A percentile compares a stretch with the other conserved stretches of the same genome.
Conservation (phyloP, 176 grass and related monocot genomes). For the Oryza australiensis region DNA sequence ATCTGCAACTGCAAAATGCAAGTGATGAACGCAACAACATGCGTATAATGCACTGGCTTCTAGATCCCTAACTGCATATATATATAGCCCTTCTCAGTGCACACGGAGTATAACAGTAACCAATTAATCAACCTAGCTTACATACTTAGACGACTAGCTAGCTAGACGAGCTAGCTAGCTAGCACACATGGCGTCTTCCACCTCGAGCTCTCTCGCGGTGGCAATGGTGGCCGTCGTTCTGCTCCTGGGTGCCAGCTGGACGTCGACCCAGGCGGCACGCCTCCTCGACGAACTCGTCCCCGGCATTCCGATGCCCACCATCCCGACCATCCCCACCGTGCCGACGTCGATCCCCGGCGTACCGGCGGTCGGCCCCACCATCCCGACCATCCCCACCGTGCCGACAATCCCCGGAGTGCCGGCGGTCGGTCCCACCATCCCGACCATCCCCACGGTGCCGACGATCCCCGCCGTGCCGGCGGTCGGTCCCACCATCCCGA, state of each 20-base stretch:
- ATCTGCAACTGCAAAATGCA: neutral
- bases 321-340: neutral
- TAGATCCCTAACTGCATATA: neutral
- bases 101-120: neutral
- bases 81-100: neutral
- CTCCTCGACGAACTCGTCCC: constrained; percentile 26
- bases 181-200: constrained; percentile 30
- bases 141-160: too few species aligned
- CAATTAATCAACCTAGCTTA: neutral
- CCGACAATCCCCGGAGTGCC: neutral
- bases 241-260: neutral
- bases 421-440: neutral
- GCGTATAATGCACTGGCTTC: too few species aligned
- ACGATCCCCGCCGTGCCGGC: neutral
- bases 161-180: too few species aligned
- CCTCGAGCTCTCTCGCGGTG: constrained; percentile 8
- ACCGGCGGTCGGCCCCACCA: neutral
- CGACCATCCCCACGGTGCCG: neutral
- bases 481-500: neutral
- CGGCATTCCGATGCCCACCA: neutral
- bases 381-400: neutral
- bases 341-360: neutral
- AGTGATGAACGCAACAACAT: neutral
- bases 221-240: constrained; percentile 18
- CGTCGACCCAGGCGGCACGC: constrained; percentile 35